A percentile compares a stretch with the other conserved stretches of the same genome.
Conservation (phyloP, 192 early-diverging fungal species). For the Podila horticola region DNA sequence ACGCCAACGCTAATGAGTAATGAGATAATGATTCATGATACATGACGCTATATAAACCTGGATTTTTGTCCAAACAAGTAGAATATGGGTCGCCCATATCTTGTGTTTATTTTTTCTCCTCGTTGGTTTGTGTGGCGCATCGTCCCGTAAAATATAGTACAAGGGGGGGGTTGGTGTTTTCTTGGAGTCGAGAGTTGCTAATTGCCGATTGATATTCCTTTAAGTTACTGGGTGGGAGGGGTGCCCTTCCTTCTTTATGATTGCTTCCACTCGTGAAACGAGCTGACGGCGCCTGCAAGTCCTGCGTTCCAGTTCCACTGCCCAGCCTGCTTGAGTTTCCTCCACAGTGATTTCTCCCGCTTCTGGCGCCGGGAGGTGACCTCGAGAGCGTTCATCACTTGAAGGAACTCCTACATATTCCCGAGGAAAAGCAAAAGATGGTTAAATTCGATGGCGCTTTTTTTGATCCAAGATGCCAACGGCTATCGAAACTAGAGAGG, state of each 20-base stretch:
- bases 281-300: conserved; percentile 26
- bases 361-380: conserved; percentile 31
- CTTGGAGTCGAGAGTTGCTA: not conserved
- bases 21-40: not conserved
- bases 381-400: conserved; percentile 49
- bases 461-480: no score
- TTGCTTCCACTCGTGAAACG: conserved; percentile 50
- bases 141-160: not conserved
- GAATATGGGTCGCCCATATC: not conserved
- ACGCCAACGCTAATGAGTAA: no score
- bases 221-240: not conserved
- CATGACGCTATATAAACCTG: no score
- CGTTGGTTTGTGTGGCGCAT: not conserved
- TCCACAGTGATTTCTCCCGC: conserved; percentile 40
- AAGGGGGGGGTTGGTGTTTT: not conserved
- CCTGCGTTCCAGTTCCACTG: conserved; percentile 50
- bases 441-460: no score
- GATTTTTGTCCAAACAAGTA: no score
- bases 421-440: no score
- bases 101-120: not conserved
- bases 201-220: no score
- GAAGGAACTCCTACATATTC: conserved; percentile 35
- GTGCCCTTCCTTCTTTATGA: conserved; percentile 9
- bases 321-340: conserved; percentile 40
- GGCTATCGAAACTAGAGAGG: no score